A percentile compares a stretch with the other conserved stretches of the same genome.
phyloP scores from a whole-genome alignment of 1,139 yeast genomes.

The Zygosaccharomyces pseudobailii region DNA sequence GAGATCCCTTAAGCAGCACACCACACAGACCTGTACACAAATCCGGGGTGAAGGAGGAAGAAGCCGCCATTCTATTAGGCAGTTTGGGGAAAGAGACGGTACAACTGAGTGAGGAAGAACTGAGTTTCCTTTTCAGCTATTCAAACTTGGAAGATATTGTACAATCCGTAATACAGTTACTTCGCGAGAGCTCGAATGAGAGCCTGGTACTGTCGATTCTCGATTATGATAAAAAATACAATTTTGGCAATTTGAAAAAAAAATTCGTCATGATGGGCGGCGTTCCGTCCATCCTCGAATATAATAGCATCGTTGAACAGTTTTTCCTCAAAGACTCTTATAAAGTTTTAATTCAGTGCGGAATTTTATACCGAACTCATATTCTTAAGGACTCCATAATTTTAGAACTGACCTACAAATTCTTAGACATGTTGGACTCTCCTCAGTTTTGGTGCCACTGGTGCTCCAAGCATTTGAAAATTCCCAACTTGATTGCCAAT shows the following conservation, averaged over 20 bases:
- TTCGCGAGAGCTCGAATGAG: slow-evolving; percentile 2
- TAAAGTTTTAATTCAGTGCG: slow-evolving; percentile 23
- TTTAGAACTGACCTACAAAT: slow-evolving; percentile 21
- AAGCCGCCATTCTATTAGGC: not conserved
- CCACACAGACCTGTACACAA: not conserved
- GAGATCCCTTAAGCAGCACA: not conserved
- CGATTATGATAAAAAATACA: slow-evolving; percentile 18
- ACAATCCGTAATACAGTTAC: slow-evolving; percentile 3
- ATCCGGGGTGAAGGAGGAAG: not conserved
- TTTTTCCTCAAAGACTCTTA: slow-evolving; percentile 14
- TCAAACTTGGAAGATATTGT: slow-evolving; percentile 2
- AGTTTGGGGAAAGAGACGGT: not conserved
- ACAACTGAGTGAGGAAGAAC: not conserved
- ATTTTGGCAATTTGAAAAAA: slow-evolving; percentile 19
- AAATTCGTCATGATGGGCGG: slow-evolving; percentile 28
- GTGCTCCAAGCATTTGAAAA: slow-evolving; percentile 23
- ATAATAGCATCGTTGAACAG: slow-evolving; percentile 12
- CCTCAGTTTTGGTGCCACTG: slow-evolving; percentile 27
- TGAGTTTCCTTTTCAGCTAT: not conserved
- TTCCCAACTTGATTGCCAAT: slow-evolving; percentile 12
- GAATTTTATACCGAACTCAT: slow-evolving; percentile 19
- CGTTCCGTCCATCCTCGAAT: slow-evolving; percentile 16
- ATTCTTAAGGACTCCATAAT: slow-evolving; percentile 17
- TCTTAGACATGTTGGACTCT: slow-evolving; percentile 19
- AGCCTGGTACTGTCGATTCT: slow-evolving; percentile 8